Evolutionary conservation across 257 asterid genomes (phyloP), one percentile per base, ranked within the genome.

Genomic region (Cruciata laevipes): DNA sequence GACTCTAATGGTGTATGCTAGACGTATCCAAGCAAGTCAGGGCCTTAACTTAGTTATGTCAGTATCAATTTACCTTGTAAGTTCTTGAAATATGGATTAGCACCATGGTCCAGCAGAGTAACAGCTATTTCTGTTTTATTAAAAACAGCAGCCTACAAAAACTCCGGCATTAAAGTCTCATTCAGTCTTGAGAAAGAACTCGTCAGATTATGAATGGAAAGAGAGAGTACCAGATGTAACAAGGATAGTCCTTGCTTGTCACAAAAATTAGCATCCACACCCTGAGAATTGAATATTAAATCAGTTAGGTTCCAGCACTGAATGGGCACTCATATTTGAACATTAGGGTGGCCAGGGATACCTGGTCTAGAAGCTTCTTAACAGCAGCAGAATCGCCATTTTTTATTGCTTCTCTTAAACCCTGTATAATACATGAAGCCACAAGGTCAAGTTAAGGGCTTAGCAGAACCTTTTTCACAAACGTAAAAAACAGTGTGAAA

Each of bases 211-310:
- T 47, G 6, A 42, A 56, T 64, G 24, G 59, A 14, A 38, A 32
- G 60, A 53, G 63, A 65, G 68, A 37, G 75, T 79, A 94, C 99
- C 93, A 94, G 80, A 76, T 90, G 99, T 75, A 90, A 79, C 73
- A 94, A 75, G 66, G 96, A 90, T 5, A 95, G 85, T 66, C 99
- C 98, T 85, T 87, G 99, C 83, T 84, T 90, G 90, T 94, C 98
- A 51, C 76, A 69, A 72, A 89, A 90, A 80, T 89, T 89, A 75
- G 99, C 96, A 78, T 89, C 86, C 79, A 91, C 96, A 38, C 96
- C 98, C 99, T 94, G 69, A 51, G 31, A 71, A 71, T 69, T 64
- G 30, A 78, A 72, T 53, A 49, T 20, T 37, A 62, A 68, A 69
- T 80, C 69, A 66, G 72, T 70, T 59, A 61, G 32, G 37, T 31